Conservation (phyloP, 805 yeast species). For the Kuraishia molischiana region DNA sequence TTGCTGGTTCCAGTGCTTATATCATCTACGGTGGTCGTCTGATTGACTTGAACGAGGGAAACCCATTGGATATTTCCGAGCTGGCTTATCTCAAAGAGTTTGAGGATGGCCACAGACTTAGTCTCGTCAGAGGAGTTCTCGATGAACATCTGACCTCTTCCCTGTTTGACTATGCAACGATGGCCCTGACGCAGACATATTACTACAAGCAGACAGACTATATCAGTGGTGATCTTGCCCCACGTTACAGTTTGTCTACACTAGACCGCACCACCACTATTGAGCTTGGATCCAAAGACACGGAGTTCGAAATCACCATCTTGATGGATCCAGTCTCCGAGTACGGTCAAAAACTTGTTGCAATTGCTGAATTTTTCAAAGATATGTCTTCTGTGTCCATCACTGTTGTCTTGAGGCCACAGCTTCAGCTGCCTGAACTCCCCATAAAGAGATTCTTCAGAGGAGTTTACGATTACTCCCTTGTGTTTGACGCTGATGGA, state of each 20-base stretch:
- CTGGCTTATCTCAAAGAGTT: not conserved
- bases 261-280: constrained; percentile 9
- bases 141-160: constrained; percentile 4
- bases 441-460: constrained; percentile 53
- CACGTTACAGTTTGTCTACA: constrained; percentile 36
- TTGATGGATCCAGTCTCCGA: constrained; percentile 69
- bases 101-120: not conserved
- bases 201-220: constrained; percentile 26
- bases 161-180: constrained; percentile 14
- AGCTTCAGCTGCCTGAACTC: constrained; percentile 26
- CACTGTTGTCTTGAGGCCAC: constrained; percentile 51
- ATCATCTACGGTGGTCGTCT: constrained; percentile 71
- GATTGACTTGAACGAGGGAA: constrained; percentile 26
- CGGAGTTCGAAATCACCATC: constrained; percentile 40
- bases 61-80: not conserved
- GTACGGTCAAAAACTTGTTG: constrained; percentile 49
- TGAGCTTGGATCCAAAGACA: constrained; percentile 16
- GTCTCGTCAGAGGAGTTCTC: not conserved
- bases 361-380: constrained; percentile 27
- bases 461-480: constrained; percentile 28
- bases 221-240: constrained; percentile 27
- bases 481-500: constrained; percentile 16
- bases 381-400: constrained; percentile 42
- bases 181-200: constrained; percentile 12
- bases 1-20: not conserved